Evolutionary conservation across 1,284 basidiomycete genomes (phyloP), one percentile per base, ranked within the genome.

Genomic region (Cystobasidiaceae sp.): DNA sequence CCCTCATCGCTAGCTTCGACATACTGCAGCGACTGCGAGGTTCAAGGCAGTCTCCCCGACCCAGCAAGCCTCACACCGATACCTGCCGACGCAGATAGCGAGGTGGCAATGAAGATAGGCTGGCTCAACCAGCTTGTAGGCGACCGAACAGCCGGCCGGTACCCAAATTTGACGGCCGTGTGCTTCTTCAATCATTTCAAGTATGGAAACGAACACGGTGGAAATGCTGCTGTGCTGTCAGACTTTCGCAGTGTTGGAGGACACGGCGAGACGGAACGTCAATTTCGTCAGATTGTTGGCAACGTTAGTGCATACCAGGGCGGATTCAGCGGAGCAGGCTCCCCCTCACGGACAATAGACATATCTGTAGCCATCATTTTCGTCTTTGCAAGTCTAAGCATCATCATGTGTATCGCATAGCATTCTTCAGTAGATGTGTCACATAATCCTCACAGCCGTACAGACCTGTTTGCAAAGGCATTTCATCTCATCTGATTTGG

Each of bases 161-260:
- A 68, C 37, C 73, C 73, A 5, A 68, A 71, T 37, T 54, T 74
- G 15, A 66, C 56, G 8, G 68, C 70, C 9, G 68, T 72, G 15
- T 63, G 51, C 13, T 66, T 64, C 50, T 73, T 73, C 69, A 73
- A 73, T 49, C 70, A 72, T 41, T 57, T 72, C 17, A 72, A 72
- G 52, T 64, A 64, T n/a, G 61, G 61, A 0, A 54, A 51, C 17
- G 52, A 48, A 33, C 52, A 64, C 33, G 61, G 51, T 21, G 60
- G 50, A 33, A 55, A 45, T 21, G 37, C 43, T 33, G 41, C 39
- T 33, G 56, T 44, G 8, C 15, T 62, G 17, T 41, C 41, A 4
- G 61, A 64, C 25, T 64, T 55, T 28, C 34, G 61, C 3, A 50
- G 34, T 23, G 51, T 56, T 15, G 61, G 61, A 4, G 61, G 61